Evolutionary conservation across 768 basidiomycete species (phyloP), one percentile per base, ranked within the genome.

Genomic region (Boletus fagicola): DNA sequence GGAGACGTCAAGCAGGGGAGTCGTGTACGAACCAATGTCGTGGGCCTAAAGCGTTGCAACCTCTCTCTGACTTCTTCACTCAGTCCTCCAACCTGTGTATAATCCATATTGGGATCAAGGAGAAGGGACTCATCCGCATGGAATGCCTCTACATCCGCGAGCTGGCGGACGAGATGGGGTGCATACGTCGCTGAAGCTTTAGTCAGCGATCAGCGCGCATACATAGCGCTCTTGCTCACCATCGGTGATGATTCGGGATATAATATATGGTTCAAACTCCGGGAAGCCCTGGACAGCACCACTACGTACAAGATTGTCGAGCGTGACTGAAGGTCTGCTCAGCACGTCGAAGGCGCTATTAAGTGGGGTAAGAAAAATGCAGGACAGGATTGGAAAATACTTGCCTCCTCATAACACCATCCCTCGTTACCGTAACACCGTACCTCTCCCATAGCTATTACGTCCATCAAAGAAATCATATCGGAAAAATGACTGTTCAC

Each of bases 271-370:
- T 49, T 86, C 78, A 44, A 88, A 64, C 18, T 70, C 62, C 0
- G 68, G 66, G 0, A 96, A 74, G 13, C 54, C 61, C 20, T 47
- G 61, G 11, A 73, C 42, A 31, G 55, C 43, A 70, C 78, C 15
- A 84, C 88, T 44, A 86, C 4, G 63, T 40, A 36, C 65, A 31
- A 95, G 73, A 13, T 65, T 63, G 3, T 71, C 62, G 0, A 80
- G 68, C 1, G 75, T 79, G 28, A 91, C 68, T 2, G 75, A 74
- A 2, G 84, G 83, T 65, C 85, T 80, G 16, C 83, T 75, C 22
- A 96, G 74, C 59, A 94, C 74, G 47, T 91, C 85, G 62, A 83
- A 93, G 0, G 88, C 90, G 66, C 94, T 96, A 60, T 16, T 22
- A 26, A 42, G 1, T 35, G 11, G 33, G 54, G 38, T 57, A 45